Evolutionary conservation across 768 basidiomycete species (phyloP).

Genomic region (Russula sp.): DNA sequence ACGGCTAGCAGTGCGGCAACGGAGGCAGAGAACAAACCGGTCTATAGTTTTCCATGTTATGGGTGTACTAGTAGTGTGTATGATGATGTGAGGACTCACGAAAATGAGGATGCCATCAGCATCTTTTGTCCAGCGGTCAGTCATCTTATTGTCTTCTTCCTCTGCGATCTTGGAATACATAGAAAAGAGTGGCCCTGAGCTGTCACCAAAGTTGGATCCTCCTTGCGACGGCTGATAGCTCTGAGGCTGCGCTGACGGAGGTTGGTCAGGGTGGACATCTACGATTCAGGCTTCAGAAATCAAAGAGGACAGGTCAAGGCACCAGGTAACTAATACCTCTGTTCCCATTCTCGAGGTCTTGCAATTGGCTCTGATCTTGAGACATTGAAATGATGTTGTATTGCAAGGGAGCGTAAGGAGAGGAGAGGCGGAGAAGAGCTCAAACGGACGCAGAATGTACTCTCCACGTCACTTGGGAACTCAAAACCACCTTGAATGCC

Average conservation of each 20-base stretch:
- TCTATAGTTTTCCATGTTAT: not conserved
- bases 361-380: not conserved
- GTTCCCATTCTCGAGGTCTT: not conserved
- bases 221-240: not conserved
- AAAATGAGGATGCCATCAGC: not conserved
- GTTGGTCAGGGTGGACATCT: not conserved
- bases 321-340: not conserved
- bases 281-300: not conserved
- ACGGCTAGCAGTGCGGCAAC: not conserved
- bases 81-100: not conserved
- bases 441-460: no score
- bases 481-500: no score
- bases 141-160: not conserved
- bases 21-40: constrained; percentile 1
- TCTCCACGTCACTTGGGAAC: no score
- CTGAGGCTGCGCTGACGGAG: no score
- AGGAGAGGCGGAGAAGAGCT: not conserved
- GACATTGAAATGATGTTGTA: not conserved
- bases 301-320: not conserved
- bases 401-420: not conserved
- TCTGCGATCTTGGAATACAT: not conserved
- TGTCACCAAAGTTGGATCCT: not conserved
- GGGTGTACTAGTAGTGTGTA: not conserved
- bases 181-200: not conserved
- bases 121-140: not conserved